phyloP scores from a whole-genome alignment of 2,329 filamentous ascomycete species.

The Fusarium subglutinans region DNA sequence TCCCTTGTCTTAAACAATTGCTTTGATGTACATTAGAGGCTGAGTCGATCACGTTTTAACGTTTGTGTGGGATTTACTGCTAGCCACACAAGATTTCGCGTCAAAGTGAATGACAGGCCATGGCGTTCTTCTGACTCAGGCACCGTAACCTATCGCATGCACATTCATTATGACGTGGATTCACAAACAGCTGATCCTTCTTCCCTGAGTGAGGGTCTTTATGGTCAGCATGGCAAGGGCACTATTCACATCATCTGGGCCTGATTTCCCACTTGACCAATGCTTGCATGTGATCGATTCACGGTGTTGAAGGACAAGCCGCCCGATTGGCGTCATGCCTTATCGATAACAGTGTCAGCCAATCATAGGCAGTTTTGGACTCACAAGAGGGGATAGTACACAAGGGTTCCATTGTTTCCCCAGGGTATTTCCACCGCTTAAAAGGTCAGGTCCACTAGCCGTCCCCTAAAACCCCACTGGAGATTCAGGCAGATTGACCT shows the following conservation, averaged over 20 bases:
- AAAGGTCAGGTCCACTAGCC: conserved; percentile 6
- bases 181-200: conserved; percentile 18
- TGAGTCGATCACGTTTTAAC: conserved; percentile 21
- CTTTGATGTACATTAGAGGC: conserved; percentile 12
- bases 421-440: conserved; percentile 27
- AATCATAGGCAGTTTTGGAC: conserved; percentile 3
- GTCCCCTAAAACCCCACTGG: conserved; percentile 23
- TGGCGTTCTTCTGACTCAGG: background rate
- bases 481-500: conserved; percentile 26
- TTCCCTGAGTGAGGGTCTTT: background rate
- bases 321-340: conserved; percentile 40
- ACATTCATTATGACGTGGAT: conserved; percentile 4
- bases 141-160: conserved; percentile 2
- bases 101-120: background rate
- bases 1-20: background rate
- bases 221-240: conserved; percentile 21
- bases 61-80: background rate
- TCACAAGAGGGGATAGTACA: background rate
- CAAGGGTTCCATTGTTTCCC: conserved; percentile 15
- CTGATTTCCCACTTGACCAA: conserved; percentile 33
- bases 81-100: background rate
- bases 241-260: conserved; percentile 30
- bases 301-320: conserved; percentile 23
- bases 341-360: conserved; percentile 32
- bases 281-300: conserved; percentile 41